phyloP scores from a whole-genome alignment of 108 stramenopile species.

The Schizochytrium sp. region DNA sequence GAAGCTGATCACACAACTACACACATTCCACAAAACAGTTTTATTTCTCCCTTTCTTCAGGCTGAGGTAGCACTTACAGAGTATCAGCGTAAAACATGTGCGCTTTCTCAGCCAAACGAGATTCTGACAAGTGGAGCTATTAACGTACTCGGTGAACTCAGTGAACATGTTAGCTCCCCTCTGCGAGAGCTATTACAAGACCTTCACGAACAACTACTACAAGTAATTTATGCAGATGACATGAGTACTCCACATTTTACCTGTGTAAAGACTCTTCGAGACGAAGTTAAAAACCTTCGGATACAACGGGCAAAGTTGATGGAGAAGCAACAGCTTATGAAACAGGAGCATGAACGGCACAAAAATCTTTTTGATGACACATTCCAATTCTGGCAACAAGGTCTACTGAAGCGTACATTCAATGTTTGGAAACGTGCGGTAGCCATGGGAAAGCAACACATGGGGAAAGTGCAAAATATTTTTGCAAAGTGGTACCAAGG shows the following conservation, averaged over 20 bases:
- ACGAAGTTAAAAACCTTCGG: neutral
- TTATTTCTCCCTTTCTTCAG: slow-evolving; percentile 6
- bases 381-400: slow-evolving; percentile 26
- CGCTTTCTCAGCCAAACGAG: slow-evolving; percentile 16
- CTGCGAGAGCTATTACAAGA: neutral
- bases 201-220: neutral
- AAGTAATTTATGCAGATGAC: neutral
- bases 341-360: neutral
- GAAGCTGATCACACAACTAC: too few species aligned
- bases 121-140: neutral
- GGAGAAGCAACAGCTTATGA: slow-evolving; percentile 37
- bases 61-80: slow-evolving; percentile 14
- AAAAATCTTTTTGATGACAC: slow-evolving; percentile 1
- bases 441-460: neutral
- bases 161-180: neutral
- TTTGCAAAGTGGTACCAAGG: slow-evolving; percentile 59
- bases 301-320: neutral
- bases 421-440: neutral
- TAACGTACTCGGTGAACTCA: slow-evolving; percentile 30
- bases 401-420: slow-evolving; percentile 17
- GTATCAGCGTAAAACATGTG: neutral
- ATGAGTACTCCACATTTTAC: neutral
- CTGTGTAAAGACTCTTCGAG: neutral
- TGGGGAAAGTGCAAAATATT: neutral
- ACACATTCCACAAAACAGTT: neutral